phyloP scores from a whole-genome alignment of 768 basidiomycete genomes.

The Pulveroboletus sp. region DNA sequence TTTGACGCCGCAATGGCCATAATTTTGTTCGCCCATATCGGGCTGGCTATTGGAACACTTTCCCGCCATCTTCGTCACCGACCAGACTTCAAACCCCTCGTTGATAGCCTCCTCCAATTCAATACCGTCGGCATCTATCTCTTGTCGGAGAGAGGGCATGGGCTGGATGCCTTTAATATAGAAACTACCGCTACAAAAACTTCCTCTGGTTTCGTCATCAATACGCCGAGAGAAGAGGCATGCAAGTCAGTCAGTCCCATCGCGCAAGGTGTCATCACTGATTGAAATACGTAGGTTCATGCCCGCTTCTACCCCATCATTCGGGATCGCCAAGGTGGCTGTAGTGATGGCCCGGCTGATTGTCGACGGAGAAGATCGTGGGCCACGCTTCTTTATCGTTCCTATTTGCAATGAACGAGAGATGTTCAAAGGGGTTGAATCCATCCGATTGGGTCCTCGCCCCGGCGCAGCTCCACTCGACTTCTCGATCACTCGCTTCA shows the following conservation, averaged over 20 bases:
- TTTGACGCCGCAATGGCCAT: conserved; percentile 53
- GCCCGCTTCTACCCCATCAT: conserved; percentile 54
- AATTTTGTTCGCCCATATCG: conserved; percentile 50
- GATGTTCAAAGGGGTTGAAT: conserved; percentile 53
- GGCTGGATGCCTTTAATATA: too few species aligned
- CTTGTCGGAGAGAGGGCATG: too few species aligned
- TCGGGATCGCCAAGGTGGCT: conserved; percentile 53
- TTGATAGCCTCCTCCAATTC: conserved; percentile 42
- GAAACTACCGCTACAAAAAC: too few species aligned
- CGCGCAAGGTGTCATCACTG: not conserved
- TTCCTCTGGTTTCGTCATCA: too few species aligned
- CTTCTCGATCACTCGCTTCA: conserved; percentile 55
- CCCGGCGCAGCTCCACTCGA: conserved; percentile 54
- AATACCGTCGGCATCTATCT: too few species aligned
- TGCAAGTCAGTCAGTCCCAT: conserved; percentile 35
- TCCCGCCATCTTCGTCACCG: conserved; percentile 46
- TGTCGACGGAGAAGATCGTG: conserved; percentile 49
- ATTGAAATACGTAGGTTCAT: conserved; percentile 43
- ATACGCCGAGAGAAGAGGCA: too few species aligned
- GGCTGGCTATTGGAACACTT: conserved; percentile 52
- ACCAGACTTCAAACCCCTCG: conserved; percentile 48
- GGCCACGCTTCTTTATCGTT: conserved; percentile 53
- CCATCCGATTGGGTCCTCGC: conserved; percentile 48
- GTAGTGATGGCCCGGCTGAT: conserved; percentile 57
- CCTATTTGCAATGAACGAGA: conserved; percentile 51